These are phyloP conservation scores for Theileria annulata DNA, from an alignment of 169 alveolate genomes.

Conservation along the genomic window DNA sequence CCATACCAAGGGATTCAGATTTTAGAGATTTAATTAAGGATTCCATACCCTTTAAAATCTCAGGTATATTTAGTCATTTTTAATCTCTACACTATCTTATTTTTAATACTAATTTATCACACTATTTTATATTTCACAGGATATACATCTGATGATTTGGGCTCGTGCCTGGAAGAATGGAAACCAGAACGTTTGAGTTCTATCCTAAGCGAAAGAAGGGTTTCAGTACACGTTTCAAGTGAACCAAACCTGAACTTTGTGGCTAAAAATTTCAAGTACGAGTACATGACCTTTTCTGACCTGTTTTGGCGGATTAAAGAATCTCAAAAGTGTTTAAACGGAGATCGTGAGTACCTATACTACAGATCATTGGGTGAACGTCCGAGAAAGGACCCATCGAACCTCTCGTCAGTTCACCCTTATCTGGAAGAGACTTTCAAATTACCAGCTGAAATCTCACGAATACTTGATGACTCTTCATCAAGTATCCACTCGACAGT, in stretches of 20 bases:
- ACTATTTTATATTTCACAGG: constrained; percentile 1
- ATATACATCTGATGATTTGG: constrained; percentile 12
- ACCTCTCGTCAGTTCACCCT: constrained; percentile 18
- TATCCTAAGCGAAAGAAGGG: constrained; percentile 17
- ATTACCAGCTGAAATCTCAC: constrained; percentile 15
- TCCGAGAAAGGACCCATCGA: constrained; percentile 47
- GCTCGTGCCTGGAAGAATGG: constrained; percentile 33
- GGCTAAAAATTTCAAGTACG: constrained; percentile 20
- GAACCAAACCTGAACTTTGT: constrained; percentile 37
- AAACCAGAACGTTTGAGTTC: constrained; percentile 11
- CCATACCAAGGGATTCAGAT: constrained; percentile 7
- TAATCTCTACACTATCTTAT: not conserved
- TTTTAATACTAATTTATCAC: no score
- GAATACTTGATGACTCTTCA: constrained; percentile 2
- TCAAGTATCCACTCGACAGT: constrained; percentile 52
- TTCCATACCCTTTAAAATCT: constrained; percentile 4
- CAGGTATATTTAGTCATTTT: not conserved
- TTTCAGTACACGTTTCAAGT: constrained; percentile 51
- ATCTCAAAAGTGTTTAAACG: constrained; percentile 1
- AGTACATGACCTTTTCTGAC: constrained; percentile 29
- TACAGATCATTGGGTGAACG: constrained; percentile 39
- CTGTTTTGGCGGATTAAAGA: constrained; percentile 13
- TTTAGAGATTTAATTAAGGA: constrained; percentile 4
- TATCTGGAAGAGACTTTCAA: constrained; percentile 39
- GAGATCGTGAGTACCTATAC: constrained; percentile 13